Percentiles rank a stretch among this genome's conserved stretches.
Conservation (phyloP, 2,329 filamentous ascomycete species). For the Simplicillium aogashimaense region DNA sequence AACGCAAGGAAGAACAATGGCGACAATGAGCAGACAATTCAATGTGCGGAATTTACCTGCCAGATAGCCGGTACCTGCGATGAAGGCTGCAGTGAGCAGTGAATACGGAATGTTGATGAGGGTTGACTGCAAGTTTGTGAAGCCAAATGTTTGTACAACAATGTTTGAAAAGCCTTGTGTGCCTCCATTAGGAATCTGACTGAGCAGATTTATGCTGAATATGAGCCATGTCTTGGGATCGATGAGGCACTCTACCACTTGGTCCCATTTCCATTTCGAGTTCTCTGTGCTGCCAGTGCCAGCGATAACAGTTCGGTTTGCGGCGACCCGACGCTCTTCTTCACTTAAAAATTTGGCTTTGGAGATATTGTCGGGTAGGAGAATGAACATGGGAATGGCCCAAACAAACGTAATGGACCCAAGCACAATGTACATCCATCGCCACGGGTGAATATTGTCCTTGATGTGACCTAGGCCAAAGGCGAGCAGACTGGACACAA, state of each 20-base stretch:
- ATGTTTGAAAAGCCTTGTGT: slow-evolving; percentile 50
- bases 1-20: slow-evolving; percentile 39
- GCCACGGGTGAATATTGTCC: slow-evolving; percentile 36
- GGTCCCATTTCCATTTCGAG: slow-evolving; percentile 36
- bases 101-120: slow-evolving; percentile 52
- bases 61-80: slow-evolving; percentile 38
- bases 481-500: slow-evolving; percentile 38
- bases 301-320: slow-evolving; percentile 33
- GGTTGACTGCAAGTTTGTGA: slow-evolving; percentile 41
- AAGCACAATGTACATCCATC: slow-evolving; percentile 48
- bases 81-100: slow-evolving; percentile 35
- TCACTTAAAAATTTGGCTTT: slow-evolving; percentile 46
- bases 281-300: slow-evolving; percentile 42
- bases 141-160: slow-evolving; percentile 45
- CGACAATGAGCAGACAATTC: slow-evolving; percentile 40
- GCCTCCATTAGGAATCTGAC: slow-evolving; percentile 53
- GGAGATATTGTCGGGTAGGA: slow-evolving; percentile 43
- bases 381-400: slow-evolving; percentile 34
- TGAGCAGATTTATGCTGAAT: slow-evolving; percentile 39
- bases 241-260: slow-evolving; percentile 40
- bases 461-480: slow-evolving; percentile 47
- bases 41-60: slow-evolving; percentile 39
- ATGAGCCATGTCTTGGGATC: slow-evolving; percentile 54
- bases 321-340: slow-evolving; percentile 38
- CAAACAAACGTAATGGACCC: slow-evolving; percentile 40